Base-by-base conservation (phyloP, 441 rosid species). In the Populus tomentosa region DNA sequence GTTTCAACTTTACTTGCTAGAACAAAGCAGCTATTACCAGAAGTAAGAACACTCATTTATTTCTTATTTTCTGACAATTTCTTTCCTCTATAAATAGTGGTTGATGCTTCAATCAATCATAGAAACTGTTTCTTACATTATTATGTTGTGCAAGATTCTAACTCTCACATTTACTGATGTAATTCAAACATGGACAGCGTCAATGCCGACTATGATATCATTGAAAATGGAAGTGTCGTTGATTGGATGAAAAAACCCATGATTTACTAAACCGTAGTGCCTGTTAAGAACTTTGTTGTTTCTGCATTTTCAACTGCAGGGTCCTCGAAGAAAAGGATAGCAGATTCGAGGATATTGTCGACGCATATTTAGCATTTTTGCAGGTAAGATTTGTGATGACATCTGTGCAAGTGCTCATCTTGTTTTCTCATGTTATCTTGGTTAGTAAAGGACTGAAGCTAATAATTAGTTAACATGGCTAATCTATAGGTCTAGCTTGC, bases 1-100 rank as follows among this genome's bases (percentile, higher is more conserved):
- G 40, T 93, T 94, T 24, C 98, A 94, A 88, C 94, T 97, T 80
- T 91, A 94, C 82, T 91, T 91, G 5, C 96, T 94, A 81, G 93
- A 97, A 76, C 98, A 90, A 84, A 89, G 90, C 84, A 94, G 86
- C 85, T 83, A 87, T 83, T 89, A 89, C 86, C 88, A 88, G 78
- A 89, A 86, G 99, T 93, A 88, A 82, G 86, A 72, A 67, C 73
- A 33, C 72, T 76, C 69, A 42, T 74, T 81, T 5, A 40, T 72
- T 16, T 20, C 16, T 62, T 81, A 73, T 38, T 61, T 24, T 2
- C 67, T 61, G 46, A 7, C 26, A 63, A 0, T 23, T 63, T 20
- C 61, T 13, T 56, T 7, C 8, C 72, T 11, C 20, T 13, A 62
- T 67, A 32, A 35, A 67, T 32, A 10, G 32, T 59, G n/a, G 38